Evolutionary conservation across 139 green algal species (phyloP).

Genomic region (Coelastrella sp.): DNA sequence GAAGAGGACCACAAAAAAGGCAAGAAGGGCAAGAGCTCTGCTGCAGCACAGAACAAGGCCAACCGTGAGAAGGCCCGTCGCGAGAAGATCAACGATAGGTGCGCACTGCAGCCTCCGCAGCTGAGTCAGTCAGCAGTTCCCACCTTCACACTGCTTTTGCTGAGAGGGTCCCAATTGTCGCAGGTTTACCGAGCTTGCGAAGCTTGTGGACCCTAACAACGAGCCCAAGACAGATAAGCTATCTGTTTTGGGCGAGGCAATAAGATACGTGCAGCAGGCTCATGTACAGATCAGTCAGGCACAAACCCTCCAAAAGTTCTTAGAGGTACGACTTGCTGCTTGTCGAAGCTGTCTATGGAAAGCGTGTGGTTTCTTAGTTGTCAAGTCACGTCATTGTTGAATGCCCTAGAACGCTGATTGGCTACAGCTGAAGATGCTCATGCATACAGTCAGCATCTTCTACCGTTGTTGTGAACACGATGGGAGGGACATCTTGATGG

Average conservation of each 20-base stretch:
- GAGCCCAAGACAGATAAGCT: conserved; percentile 85
- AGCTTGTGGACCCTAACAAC: conserved; percentile 70
- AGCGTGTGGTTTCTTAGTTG: not conserved
- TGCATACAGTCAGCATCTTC: not conserved
- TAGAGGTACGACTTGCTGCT: conserved; percentile 66
- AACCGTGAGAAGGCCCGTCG: conserved; percentile 77
- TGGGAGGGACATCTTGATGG: not conserved
- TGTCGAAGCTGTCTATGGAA: not conserved
- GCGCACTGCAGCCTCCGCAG: not conserved
- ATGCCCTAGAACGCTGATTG: not conserved
- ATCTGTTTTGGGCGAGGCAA: conserved; percentile 75
- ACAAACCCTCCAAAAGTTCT: conserved; percentile 81
- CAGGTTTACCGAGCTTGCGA: conserved; percentile 72
- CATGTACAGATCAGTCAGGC: conserved; percentile 77
- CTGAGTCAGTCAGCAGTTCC: not conserved
- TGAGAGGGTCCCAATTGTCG: not conserved
- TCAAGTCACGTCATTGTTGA: not conserved
- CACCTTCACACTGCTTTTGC: not conserved
- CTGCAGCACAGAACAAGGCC: conserved; percentile 73
- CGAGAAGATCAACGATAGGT: conserved; percentile 82
- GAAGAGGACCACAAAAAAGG: conserved; percentile 66
- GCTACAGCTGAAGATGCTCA: not conserved
- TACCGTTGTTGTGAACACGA: not conserved
- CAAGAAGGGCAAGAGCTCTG: conserved; percentile 63
- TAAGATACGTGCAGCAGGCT: conserved; percentile 73